phyloP scores from a whole-genome alignment of 2,329 filamentous ascomycete species.

The Camptophora hylomeconis region DNA sequence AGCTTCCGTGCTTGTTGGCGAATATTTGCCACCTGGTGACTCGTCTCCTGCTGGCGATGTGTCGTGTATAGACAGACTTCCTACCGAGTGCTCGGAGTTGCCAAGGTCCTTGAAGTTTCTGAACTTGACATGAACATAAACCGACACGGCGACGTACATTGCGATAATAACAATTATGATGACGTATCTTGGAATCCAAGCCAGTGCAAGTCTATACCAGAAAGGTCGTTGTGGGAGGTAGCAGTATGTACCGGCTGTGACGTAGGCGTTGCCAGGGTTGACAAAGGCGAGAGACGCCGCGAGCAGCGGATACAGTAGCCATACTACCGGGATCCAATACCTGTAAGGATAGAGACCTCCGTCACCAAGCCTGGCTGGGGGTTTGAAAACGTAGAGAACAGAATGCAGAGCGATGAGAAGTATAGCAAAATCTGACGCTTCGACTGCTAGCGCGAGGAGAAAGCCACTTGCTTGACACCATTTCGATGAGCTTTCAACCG shows the following conservation, averaged over 20 bases:
- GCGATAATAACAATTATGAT: slow-evolving; percentile 51
- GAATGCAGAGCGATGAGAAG: slow-evolving; percentile 63
- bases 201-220: slow-evolving; percentile 56
- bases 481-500: slow-evolving; percentile 35
- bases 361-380: slow-evolving; percentile 32
- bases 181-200: slow-evolving; percentile 62
- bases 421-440: slow-evolving; percentile 54
- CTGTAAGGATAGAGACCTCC: slow-evolving; percentile 59
- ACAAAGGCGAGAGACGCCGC: slow-evolving; percentile 53
- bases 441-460: slow-evolving; percentile 52
- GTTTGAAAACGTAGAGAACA: slow-evolving; percentile 56
- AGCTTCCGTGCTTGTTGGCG: too few species aligned
- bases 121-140: slow-evolving; percentile 44
- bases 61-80: background rate
- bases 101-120: slow-evolving; percentile 21
- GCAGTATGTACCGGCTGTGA: slow-evolving; percentile 54
- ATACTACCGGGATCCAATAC: slow-evolving; percentile 43
- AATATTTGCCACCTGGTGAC: background rate
- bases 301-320: slow-evolving; percentile 44
- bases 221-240: slow-evolving; percentile 52
- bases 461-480: slow-evolving; percentile 61
- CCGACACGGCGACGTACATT: slow-evolving; percentile 57
- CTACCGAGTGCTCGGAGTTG: background rate
- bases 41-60: slow-evolving; percentile 2
- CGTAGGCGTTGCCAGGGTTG: slow-evolving; percentile 39